phyloP scores from a whole-genome alignment of 768 basidiomycete genomes.

The Coprinopsis sp. region DNA sequence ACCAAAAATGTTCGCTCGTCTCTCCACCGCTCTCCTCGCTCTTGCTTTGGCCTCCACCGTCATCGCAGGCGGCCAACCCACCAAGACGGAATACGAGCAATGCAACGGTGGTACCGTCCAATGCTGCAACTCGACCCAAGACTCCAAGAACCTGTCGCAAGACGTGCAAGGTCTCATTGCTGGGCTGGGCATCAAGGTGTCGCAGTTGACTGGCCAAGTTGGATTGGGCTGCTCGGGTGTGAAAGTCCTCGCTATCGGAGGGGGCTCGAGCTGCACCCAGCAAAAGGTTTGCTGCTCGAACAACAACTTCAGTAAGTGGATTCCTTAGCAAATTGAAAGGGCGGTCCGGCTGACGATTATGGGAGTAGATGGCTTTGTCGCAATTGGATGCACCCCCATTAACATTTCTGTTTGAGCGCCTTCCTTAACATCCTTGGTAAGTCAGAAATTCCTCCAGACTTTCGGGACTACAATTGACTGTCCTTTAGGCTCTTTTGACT shows the following conservation, averaged over 20 bases:
- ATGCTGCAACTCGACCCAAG: constrained; percentile 1
- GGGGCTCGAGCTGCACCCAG: constrained; percentile 10
- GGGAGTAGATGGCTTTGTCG: constrained; percentile 19
- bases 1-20: too few species aligned
- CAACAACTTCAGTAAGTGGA: constrained; percentile 22
- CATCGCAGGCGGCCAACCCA: too few species aligned
- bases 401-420: constrained; percentile 21
- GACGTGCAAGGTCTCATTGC: constrained; percentile 4
- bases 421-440: too few species aligned
- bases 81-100: too few species aligned
- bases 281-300: constrained; percentile 22
- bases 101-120: constrained; percentile 5
- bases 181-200: constrained; percentile 6
- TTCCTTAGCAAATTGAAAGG: too few species aligned
- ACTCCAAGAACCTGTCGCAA: neutral
- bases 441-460: too few species aligned
- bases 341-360: neutral
- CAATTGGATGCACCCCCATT: constrained; percentile 24
- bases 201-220: constrained; percentile 12
- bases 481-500: too few species aligned
- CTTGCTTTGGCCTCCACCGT: too few species aligned
- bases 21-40: too few species aligned
- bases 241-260: constrained; percentile 16
- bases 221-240: constrained; percentile 22
- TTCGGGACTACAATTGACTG: too few species aligned